Evolutionary conservation across 352 stramenopile genomes (phyloP).

Genomic region (Phytopythium ostracodes): DNA sequence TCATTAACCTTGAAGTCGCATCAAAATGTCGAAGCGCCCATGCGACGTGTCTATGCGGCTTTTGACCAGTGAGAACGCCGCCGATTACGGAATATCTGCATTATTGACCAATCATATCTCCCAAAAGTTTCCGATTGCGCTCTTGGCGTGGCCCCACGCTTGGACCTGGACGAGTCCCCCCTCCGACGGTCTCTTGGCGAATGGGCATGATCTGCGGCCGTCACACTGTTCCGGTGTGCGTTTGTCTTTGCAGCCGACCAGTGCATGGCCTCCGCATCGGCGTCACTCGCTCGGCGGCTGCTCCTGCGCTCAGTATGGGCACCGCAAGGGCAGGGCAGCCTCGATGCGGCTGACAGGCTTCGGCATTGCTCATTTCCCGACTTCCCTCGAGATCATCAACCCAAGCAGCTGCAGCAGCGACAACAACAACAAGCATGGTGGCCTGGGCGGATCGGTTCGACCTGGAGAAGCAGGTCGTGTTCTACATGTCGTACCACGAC

Average conservation of each 20-base stretch:
- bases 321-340: too few relatives aligned
- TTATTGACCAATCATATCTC: constrained; percentile 1
- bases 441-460: constrained; percentile 53
- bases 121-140: neutral
- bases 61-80: neutral
- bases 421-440: constrained; percentile 1
- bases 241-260: constrained; percentile 8
- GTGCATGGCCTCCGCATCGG: neutral
- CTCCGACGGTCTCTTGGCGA: constrained; percentile 1
- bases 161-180: too few relatives aligned
- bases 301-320: neutral
- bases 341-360: neutral
- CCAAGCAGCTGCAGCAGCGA: neutral
- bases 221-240: constrained; percentile 6
- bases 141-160: too few relatives aligned
- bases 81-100: neutral
- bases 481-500: constrained; percentile 88
- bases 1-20: neutral
- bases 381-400: neutral
- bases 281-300: neutral
- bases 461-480: constrained; percentile 81
- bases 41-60: constrained; percentile 1
- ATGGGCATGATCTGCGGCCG: neutral
- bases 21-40: neutral
- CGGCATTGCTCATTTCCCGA: neutral